phyloP scores from a whole-genome alignment of 352 stramenopile species.

The Phytopythium aichiense region DNA sequence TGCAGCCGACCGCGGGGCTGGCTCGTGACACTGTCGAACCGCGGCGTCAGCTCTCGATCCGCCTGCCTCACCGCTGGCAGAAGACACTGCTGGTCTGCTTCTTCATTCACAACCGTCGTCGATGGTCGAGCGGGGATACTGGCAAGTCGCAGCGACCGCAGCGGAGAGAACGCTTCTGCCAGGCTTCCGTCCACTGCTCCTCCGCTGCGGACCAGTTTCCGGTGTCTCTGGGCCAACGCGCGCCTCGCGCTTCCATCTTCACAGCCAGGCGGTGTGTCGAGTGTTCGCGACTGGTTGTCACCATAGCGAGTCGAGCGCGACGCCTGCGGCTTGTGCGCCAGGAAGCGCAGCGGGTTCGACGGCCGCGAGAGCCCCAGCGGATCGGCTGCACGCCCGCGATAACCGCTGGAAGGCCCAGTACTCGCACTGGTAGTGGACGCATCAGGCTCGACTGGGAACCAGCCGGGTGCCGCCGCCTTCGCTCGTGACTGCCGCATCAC shows the following conservation, averaged over 20 bases:
- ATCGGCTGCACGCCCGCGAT: conserved; percentile 8
- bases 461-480: background rate
- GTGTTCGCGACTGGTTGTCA: background rate
- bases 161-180: conserved; percentile 26
- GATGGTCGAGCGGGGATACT: conserved; percentile 9
- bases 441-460: conserved; percentile 8
- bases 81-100: background rate
- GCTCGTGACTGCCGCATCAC: background rate
- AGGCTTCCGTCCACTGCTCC: background rate
- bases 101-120: background rate
- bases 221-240: background rate
- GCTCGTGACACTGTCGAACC: background rate
- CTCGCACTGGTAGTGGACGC: background rate
- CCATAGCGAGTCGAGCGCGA: background rate
- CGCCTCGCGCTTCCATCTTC: background rate
- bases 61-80: background rate
- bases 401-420: background rate
- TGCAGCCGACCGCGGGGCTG: background rate
- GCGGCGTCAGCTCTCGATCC: background rate
- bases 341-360: conserved; percentile 24
- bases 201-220: conserved; percentile 3
- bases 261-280: background rate
- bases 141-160: conserved; percentile 36
- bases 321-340: conserved; percentile 18
- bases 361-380: conserved; percentile 27